A percentile compares a stretch with the other conserved stretches of the same genome.
Conservation (phyloP, 2,329 filamentous ascomycete genomes). For the Scorias spongiosa region DNA sequence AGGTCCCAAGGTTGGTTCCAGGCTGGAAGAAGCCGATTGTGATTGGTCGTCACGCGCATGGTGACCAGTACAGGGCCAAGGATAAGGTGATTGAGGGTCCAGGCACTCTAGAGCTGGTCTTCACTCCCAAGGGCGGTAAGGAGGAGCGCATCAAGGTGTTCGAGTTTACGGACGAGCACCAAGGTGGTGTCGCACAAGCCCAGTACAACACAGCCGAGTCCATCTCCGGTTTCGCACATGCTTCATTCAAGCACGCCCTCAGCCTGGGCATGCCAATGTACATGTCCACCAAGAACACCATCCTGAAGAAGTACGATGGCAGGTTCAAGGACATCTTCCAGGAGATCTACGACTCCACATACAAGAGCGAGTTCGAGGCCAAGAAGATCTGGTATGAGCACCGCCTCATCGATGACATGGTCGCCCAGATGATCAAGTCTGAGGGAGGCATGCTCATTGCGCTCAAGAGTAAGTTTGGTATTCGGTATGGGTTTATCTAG, state of each 20-base stretch:
- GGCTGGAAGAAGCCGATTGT: conserved; percentile 99
- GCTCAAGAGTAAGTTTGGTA: conserved; percentile 65
- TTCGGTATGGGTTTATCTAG: neutral
- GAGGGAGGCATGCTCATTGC: conserved; percentile 93
- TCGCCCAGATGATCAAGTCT: conserved; percentile 99
- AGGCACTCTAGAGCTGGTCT: conserved; percentile 89
- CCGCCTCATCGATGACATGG: conserved; percentile 98
- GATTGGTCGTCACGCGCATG: conserved; percentile 95
- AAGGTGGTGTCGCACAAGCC: conserved; percentile 75
- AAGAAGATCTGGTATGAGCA: conserved; percentile 99
- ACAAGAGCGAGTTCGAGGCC: conserved; percentile 77
- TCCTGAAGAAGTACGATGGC: conserved; percentile 96
- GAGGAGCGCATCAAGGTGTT: conserved; percentile 80
- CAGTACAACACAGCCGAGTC: conserved; percentile 98
- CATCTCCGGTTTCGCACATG: conserved; percentile 87
- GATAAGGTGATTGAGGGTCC: conserved; percentile 70
- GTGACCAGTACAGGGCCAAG: conserved; percentile 96
- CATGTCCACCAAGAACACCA: conserved; percentile 99
- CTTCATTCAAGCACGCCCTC: conserved; percentile 89
- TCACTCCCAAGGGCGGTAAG: conserved; percentile 66
- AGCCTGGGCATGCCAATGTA: conserved; percentile 83
- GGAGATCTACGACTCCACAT: conserved; percentile 78
- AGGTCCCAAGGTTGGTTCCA: conserved; percentile 81
- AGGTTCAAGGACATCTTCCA: conserved; percentile 99
- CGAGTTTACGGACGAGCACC: conserved; percentile 59